Base-by-base conservation (phyloP, 116 monocot genomes). In the Iris pallida region DNA sequence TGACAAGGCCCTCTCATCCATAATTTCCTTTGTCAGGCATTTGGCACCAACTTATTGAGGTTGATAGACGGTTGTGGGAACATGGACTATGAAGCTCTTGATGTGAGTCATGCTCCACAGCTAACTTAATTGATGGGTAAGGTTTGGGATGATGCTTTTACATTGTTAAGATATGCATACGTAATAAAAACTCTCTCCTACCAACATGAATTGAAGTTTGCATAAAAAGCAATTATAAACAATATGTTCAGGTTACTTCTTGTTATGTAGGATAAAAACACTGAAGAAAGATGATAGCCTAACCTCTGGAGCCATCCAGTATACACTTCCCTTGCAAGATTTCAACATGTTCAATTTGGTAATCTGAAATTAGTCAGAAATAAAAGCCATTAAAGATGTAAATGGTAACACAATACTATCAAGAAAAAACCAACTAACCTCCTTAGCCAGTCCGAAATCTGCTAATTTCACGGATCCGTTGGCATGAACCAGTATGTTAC, bases 231-330 rank as follows among this genome's bases (percentile, higher is more conserved):
- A 61, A 61, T 45, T 44, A 61, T 44, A 41, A 60, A 61, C 45
- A 15, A 45, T 43, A 4, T 59, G 40, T 2, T 4, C 8, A 47
- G 42, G 11, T 51, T 51, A 9, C 7, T 51, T 13, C 3, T 30
- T 30, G 30, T 30, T 30, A 19, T 30, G 58, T 5, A 59, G 18
- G 54, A 54, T 7, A 68, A 43, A 20, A 19, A 63, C 16, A 42
- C 56, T 30, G 2, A 61, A 20, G n/a, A 45, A 64, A 67, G 67
- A 64, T 8, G 57, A 64, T 8, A 65, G 49, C 10, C 75, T 52
- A 71, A 94, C 94, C 94, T 94, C 94, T 63, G 94, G 94, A 55
- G 94, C 94, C 94, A 94, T 94, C 94, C 94, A 94, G 70, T 85
- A 94, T 11, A 85, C 90, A 67, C 88, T 90, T 81, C 94, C 94